Percentiles rank a stretch among this genome's conserved stretches.
phyloP scores from a whole-genome alignment of 2,329 filamentous ascomycete species.

The Hypoxylon sp. region DNA sequence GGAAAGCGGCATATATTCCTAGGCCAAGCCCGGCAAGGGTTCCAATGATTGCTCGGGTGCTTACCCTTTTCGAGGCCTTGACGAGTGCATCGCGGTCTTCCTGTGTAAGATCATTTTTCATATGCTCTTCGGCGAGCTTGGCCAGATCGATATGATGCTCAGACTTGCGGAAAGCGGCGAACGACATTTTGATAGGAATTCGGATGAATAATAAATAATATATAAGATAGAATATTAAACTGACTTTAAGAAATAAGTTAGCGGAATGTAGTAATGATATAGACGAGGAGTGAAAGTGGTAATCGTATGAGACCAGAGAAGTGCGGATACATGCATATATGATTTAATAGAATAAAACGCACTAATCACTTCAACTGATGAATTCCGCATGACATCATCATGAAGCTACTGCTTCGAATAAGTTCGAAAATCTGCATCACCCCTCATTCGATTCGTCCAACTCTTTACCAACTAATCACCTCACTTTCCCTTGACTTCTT shows the following conservation, averaged over 20 bases:
- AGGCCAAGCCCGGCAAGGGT: slow-evolving; percentile 72
- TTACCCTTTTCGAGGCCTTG: slow-evolving; percentile 68
- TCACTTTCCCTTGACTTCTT: not conserved
- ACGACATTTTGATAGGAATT: slow-evolving; percentile 44
- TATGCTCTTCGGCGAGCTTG: slow-evolving; percentile 69
- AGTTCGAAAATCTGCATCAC: not conserved
- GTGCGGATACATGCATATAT: not conserved
- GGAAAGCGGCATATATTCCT: slow-evolving; percentile 69
- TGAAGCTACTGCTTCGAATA: not conserved
- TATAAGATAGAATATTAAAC: not conserved
- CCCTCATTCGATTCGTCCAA: slow-evolving; percentile 1
- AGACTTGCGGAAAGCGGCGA: slow-evolving; percentile 56
- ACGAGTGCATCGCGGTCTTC: slow-evolving; percentile 72
- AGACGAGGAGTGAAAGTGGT: not conserved
- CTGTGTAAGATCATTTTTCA: slow-evolving; percentile 67
- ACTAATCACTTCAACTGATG: not conserved
- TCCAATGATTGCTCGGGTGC: slow-evolving; percentile 69
- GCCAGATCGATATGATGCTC: slow-evolving; percentile 64
- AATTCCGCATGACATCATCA: not conserved
- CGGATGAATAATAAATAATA: not conserved
- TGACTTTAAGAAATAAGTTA: not conserved
- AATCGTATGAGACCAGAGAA: not conserved
- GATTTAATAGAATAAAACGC: not conserved
- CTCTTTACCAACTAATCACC: not conserved
- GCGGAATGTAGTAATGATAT: not conserved